Percentiles rank a stretch among this genome's conserved stretches.
These are phyloP conservation scores for Dioszegia hungarica DNA, from an alignment of 768 basidiomycete species.

Conservation along the genomic window DNA sequence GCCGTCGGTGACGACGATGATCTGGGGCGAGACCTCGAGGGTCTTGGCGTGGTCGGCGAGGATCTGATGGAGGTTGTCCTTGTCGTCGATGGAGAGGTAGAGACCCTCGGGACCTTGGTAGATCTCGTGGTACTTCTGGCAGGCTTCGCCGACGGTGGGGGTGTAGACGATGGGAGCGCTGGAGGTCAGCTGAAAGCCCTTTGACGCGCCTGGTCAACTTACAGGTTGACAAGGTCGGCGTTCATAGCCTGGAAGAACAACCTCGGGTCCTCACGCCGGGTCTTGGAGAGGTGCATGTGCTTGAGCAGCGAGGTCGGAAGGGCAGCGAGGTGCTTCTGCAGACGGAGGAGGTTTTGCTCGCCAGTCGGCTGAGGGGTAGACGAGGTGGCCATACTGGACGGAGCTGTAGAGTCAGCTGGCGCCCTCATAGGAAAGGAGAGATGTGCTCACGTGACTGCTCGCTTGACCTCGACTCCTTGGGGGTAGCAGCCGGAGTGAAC, in stretches of 20 bases:
- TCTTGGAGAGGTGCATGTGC: constrained; percentile 73
- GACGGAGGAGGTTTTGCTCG: constrained; percentile 35
- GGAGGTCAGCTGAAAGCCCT: constrained; percentile 36
- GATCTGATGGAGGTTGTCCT: constrained; percentile 45
- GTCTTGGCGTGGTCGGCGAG: constrained; percentile 26
- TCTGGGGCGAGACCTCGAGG: constrained; percentile 55
- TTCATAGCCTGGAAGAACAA: constrained; percentile 76
- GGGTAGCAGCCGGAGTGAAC: constrained; percentile 18
- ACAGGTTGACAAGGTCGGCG: constrained; percentile 59
- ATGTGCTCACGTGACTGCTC: not conserved
- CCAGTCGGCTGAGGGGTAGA: constrained; percentile 12
- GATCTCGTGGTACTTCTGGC: constrained; percentile 73
- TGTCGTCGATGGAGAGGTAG: constrained; percentile 71
- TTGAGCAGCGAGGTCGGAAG: constrained; percentile 60
- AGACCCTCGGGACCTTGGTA: constrained; percentile 55
- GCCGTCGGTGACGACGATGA: constrained; percentile 90
- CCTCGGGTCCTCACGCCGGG: constrained; percentile 66
- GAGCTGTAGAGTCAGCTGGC: not conserved
- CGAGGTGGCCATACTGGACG: too few relatives aligned
- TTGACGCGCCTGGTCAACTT: constrained; percentile 28
- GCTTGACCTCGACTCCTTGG: constrained; percentile 4
- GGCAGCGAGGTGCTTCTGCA: constrained; percentile 27
- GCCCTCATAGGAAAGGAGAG: not conserved
- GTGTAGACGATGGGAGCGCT: constrained; percentile 82
- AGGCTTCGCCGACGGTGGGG: constrained; percentile 87